Conservation (phyloP, 2,329 filamentous ascomycete genomes). For the Diaporthe ilicicola region DNA sequence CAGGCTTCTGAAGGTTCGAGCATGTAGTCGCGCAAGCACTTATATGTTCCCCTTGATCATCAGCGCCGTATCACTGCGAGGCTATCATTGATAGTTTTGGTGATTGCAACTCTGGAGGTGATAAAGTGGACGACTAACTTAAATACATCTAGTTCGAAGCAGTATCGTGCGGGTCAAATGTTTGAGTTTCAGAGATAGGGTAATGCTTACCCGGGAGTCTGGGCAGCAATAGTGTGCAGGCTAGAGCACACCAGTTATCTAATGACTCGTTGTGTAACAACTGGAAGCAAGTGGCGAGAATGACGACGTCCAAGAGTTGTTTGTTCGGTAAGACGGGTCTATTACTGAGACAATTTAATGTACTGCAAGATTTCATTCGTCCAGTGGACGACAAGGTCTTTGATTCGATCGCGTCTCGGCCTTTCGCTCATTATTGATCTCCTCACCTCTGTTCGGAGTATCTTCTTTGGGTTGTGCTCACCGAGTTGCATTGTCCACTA, state of each 20-base stretch:
- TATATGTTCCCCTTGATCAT: background rate
- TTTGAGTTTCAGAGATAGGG: conserved; percentile 4
- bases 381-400: too few species aligned
- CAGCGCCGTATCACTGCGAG: background rate
- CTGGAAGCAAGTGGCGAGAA: background rate
- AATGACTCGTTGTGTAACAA: background rate
- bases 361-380: background rate
- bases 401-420: too few species aligned
- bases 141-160: background rate
- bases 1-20: background rate
- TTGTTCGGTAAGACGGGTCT: background rate
- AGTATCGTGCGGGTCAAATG: background rate
- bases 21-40: background rate
- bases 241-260: background rate
- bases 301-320: background rate
- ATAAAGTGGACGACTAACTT: background rate
- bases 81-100: background rate
- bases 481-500: too few species aligned
- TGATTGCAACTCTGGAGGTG: background rate
- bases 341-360: background rate
- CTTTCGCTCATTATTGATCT: too few species aligned
- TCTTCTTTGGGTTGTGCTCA: too few species aligned
- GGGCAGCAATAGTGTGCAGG: background rate
- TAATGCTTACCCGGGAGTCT: background rate
- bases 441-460: too few species aligned